These are phyloP conservation scores for Saccharomycopsis amapae DNA, from an alignment of 805 yeast genomes.

Conservation along the genomic window DNA sequence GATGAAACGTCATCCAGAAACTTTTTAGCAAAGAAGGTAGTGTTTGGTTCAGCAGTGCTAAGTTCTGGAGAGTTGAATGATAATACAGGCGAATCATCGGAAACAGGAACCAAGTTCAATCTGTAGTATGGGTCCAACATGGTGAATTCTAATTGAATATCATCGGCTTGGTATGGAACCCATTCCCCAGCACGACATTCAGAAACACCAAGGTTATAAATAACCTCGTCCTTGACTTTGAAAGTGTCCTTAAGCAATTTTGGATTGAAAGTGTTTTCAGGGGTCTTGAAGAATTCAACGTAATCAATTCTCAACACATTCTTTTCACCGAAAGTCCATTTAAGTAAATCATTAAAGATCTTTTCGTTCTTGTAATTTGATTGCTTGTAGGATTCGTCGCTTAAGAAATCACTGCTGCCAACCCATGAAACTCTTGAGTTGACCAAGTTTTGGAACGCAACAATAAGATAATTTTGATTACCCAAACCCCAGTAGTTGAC, in stretches of 20 bases:
- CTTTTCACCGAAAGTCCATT: slow-evolving; percentile 72
- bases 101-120: slow-evolving; percentile 46
- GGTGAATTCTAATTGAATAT: slow-evolving; percentile 74
- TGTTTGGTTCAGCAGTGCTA: slow-evolving; percentile 6
- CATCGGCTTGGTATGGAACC: slow-evolving; percentile 56
- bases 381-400: slow-evolving; percentile 29
- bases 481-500: slow-evolving; percentile 72
- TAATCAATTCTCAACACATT: slow-evolving; percentile 52
- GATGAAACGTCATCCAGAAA: not conserved
- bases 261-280: slow-evolving; percentile 27
- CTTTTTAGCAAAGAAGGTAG: slow-evolving; percentile 9
- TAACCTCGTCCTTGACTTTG: slow-evolving; percentile 67
- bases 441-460: slow-evolving; percentile 69
- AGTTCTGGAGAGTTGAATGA: slow-evolving; percentile 14
- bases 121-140: slow-evolving; percentile 96
- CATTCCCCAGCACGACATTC: slow-evolving; percentile 47
- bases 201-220: slow-evolving; percentile 42
- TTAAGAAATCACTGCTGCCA: slow-evolving; percentile 58
- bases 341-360: slow-evolving; percentile 39
- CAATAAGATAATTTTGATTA: slow-evolving; percentile 66
- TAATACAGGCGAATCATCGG: slow-evolving; percentile 18
- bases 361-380: slow-evolving; percentile 28
- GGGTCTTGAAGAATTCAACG: slow-evolving; percentile 29
- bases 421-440: slow-evolving; percentile 78
- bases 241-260: slow-evolving; percentile 35